A percentile compares a stretch with the other conserved stretches of the same genome.
Evolutionary conservation across 2,329 filamentous ascomycete genomes (phyloP).

Genomic region (Basipetospora sp.): DNA sequence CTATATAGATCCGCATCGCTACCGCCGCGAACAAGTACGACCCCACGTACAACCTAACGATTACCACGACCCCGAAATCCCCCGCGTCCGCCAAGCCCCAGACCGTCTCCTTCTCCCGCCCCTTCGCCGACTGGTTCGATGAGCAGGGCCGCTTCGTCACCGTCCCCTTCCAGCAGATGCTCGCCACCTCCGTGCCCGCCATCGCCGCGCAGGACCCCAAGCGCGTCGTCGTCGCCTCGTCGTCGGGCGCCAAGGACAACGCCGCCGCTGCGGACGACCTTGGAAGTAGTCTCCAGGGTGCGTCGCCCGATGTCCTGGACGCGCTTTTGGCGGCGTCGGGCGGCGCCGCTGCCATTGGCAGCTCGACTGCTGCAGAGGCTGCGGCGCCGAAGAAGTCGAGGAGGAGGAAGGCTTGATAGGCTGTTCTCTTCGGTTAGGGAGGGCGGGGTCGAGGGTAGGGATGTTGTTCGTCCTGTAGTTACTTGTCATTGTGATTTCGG

Average conservation of each 20-base stretch:
- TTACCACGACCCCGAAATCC: slow-evolving; percentile 36
- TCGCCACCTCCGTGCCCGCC: slow-evolving; percentile 51
- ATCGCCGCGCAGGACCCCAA: slow-evolving; percentile 54
- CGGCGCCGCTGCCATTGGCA: slow-evolving; percentile 10
- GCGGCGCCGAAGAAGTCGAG: slow-evolving; percentile 1
- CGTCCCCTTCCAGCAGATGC: slow-evolving; percentile 62
- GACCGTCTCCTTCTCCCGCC: slow-evolving; percentile 40
- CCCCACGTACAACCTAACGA: slow-evolving; percentile 62
- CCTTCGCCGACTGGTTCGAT: slow-evolving; percentile 69
- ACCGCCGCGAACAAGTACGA: slow-evolving; percentile 64
- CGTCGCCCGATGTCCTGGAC: slow-evolving; percentile 33
- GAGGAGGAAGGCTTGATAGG: slow-evolving; percentile 7
- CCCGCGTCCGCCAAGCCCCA: slow-evolving; percentile 18
- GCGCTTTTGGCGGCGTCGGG: slow-evolving; percentile 26
- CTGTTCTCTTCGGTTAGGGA: too few relatives aligned
- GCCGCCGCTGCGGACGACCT: slow-evolving; percentile 20
- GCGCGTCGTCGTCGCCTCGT: slow-evolving; percentile 21
- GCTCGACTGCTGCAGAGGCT: background rate
- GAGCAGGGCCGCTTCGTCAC: slow-evolving; percentile 55
- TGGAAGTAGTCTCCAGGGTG: slow-evolving; percentile 23
- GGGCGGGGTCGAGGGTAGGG: too few relatives aligned
- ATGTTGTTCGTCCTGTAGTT: too few relatives aligned
- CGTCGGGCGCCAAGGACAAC: slow-evolving; percentile 11
- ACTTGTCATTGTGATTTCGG: too few relatives aligned
- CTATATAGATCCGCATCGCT: slow-evolving; percentile 51